These are phyloP conservation scores for Boehmeria nivea DNA, from an alignment of 306 rosid species.

Conservation along the genomic window DNA sequence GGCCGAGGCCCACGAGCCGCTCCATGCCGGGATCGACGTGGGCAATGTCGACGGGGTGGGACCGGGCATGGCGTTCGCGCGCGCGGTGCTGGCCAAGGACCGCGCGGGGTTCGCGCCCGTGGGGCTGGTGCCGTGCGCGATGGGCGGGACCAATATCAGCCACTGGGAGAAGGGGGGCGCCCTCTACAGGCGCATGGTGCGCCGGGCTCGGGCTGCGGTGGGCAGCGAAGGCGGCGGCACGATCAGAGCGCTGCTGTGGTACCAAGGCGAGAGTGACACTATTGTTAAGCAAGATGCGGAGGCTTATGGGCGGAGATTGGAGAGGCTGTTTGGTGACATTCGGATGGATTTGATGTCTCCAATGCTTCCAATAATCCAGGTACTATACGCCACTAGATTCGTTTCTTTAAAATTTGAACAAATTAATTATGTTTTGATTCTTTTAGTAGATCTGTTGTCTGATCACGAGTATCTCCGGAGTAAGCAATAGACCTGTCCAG, in stretches of 20 bases:
- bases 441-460: no score
- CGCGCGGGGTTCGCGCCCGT: conserved; percentile 4
- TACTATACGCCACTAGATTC: conserved; percentile 11
- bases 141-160: conserved; percentile 37
- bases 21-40: conserved; percentile 46
- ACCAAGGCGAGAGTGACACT: conserved; percentile 78
- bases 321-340: conserved; percentile 47
- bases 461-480: no score
- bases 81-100: conserved; percentile 18
- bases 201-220: conserved; percentile 42
- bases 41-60: conserved; percentile 31
- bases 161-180: conserved; percentile 33
- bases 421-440: no score
- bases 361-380: conserved; percentile 75
- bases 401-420: no score
- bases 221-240: conserved; percentile 19
- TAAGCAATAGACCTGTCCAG: no score
- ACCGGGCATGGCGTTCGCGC: conserved; percentile 40
- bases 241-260: conserved; percentile 62
- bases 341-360: conserved; percentile 61
- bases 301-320: conserved; percentile 32
- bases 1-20: conserved; percentile 72
- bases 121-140: conserved; percentile 42
- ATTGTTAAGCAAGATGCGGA: conserved; percentile 32
- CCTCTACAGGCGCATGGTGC: conserved; percentile 53